Evolutionary conservation across 192 early-diverging fungal genomes (phyloP).

Genomic region (Oehlia diaphana): DNA sequence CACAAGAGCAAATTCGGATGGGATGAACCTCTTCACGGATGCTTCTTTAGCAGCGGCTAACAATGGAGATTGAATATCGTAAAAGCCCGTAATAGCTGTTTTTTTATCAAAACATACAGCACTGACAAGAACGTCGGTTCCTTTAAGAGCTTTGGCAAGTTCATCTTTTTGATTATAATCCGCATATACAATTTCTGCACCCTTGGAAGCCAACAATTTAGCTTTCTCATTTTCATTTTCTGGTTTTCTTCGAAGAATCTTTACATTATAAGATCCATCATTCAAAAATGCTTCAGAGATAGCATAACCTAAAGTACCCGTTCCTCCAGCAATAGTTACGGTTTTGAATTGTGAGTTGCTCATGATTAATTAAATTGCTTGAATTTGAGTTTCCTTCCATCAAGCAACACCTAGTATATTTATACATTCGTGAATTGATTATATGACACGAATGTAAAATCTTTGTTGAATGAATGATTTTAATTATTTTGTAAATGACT

Average conservation of each 20-base stretch:
- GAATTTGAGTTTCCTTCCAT: too few relatives aligned
- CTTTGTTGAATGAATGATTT: too few relatives aligned
- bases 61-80: constrained; percentile 1
- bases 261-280: constrained; percentile 27
- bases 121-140: constrained; percentile 18
- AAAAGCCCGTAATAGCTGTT: neutral
- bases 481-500: too few relatives aligned
- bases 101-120: neutral
- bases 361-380: neutral
- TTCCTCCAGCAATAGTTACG: constrained; percentile 15
- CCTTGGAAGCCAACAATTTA: neutral
- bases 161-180: constrained; percentile 27
- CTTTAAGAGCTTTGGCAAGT: constrained; percentile 27
- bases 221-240: constrained; percentile 12
- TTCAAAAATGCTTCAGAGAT: constrained; percentile 21
- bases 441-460: too few relatives aligned
- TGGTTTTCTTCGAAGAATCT: constrained; percentile 13
- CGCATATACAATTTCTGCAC: constrained; percentile 23
- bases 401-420: too few relatives aligned
- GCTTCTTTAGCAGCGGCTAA: constrained; percentile 18
- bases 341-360: neutral
- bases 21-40: constrained; percentile 26
- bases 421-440: too few relatives aligned
- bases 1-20: constrained; percentile 13
- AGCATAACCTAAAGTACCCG: constrained; percentile 1